Evolutionary conservation across 140 eudicot genomes (phyloP).

Genomic region (Senecio squalidus): DNA sequence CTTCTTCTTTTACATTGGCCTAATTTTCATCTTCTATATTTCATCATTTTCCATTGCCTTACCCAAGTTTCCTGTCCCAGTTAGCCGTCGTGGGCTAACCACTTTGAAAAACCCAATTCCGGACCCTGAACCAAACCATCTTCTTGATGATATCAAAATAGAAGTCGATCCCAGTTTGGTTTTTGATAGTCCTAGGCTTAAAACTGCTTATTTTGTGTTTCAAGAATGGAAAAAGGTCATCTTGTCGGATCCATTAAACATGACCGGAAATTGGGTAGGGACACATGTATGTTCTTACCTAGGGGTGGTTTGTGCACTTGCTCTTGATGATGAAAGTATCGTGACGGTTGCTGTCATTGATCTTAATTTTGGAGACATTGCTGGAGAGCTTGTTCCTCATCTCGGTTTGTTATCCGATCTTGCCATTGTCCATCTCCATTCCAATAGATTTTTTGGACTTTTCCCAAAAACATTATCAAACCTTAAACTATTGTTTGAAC

Average conservation of each 20-base stretch:
- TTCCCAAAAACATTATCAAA: conserved; percentile 50
- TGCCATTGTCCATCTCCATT: conserved; percentile 58
- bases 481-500: conserved; percentile 42
- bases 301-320: conserved; percentile 52
- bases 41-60: conserved; percentile 30
- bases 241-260: conserved; percentile 54
- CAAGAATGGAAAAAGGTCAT: conserved; percentile 74
- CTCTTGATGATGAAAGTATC: conserved; percentile 40
- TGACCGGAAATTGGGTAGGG: conserved; percentile 66
- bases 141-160: conserved; percentile 14
- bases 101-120: neutral
- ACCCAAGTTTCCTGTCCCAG: conserved; percentile 27
- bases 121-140: conserved; percentile 6
- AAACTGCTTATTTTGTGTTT: conserved; percentile 51
- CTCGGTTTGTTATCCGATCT: conserved; percentile 51
- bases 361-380: conserved; percentile 58
- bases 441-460: conserved; percentile 72
- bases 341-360: conserved; percentile 58
- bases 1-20: conserved; percentile 35
- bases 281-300: conserved; percentile 61
- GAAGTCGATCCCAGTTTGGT: conserved; percentile 20
- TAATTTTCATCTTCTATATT: conserved; percentile 24
- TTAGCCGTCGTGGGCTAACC: conserved; percentile 34
- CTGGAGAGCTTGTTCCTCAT: conserved; percentile 62
- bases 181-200: conserved; percentile 48